Evolutionary conservation across 2,329 filamentous ascomycete species (phyloP), one percentile per base, ranked within the genome.

Genomic region (Xylariaceae sp.): DNA sequence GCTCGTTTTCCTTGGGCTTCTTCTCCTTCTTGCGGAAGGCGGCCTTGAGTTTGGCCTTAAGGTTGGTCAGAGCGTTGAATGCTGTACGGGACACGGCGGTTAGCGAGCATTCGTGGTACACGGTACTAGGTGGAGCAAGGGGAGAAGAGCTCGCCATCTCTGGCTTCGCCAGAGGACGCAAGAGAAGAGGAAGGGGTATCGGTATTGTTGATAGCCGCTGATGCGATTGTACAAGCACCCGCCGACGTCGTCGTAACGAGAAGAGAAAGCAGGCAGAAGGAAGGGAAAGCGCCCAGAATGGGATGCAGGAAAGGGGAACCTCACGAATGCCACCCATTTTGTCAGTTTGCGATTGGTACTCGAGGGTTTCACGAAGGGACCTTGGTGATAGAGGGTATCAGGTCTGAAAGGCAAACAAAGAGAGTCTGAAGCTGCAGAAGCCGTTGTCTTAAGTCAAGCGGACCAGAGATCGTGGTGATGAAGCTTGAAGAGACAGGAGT

Each of bases 261-360:
- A 41, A 49, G 46, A 37, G 44, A 16, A 30, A 34, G 45, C 16
- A 16, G 12, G 13, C 8, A 7, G 40, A 42, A 32, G 42, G 30
- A 32, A 41, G 37, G n/a, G n/a, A n/a, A 54, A 36, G 42, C 44
- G 37, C 8, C 36, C 15, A 36, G 37, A 30, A 47, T 30, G 43
- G 42, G 44, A 46, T 57, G 49, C 32, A 56, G 51, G 30, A 53
- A 56, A 50, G 34, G 40, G 56, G 51, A 50, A 29, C 45, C 77
- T 76, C 71, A 80, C 78, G 77, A 67, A 80, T 72, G 61, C 77
- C 77, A 68, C 74, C 73, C 78, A 81, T 80, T 44, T 59, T 78
- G 68, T 60, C 65, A 64, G 63, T 60, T 53, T 59, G 53, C 29
- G 32, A 49, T 42, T 54, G 15, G 36, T 37, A 13, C 36, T 51